These are phyloP conservation scores for Yamadazyma diospyri DNA, from an alignment of 1,139 yeast genomes.

Conservation along the genomic window DNA sequence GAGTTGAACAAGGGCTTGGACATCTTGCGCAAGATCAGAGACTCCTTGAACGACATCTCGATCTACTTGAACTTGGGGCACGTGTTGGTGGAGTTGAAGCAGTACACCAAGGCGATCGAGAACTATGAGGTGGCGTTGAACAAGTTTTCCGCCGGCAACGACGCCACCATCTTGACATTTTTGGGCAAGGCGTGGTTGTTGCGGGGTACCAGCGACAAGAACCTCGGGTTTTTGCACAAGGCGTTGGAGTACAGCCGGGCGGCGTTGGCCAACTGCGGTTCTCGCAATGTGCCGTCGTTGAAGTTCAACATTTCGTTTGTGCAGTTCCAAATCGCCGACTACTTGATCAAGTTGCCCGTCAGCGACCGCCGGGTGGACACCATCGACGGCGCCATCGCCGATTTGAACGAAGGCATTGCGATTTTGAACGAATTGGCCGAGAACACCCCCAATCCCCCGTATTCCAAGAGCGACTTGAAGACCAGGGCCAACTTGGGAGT, in stretches of 20 bases:
- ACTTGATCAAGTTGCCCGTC: constrained; percentile 60
- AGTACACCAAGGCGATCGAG: constrained; percentile 84
- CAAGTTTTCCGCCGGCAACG: constrained; percentile 61
- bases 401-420: constrained; percentile 61
- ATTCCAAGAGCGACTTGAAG: constrained; percentile 72
- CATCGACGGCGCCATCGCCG: constrained; percentile 54
- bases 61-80: constrained; percentile 87
- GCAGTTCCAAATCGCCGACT: constrained; percentile 85
- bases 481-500: constrained; percentile 84
- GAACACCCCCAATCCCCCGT: constrained; percentile 59
- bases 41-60: constrained; percentile 80
- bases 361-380: constrained; percentile 61
- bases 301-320: constrained; percentile 81
- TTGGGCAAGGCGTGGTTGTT: constrained; percentile 90
- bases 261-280: constrained; percentile 47
- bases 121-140: constrained; percentile 77
- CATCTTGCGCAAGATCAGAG: constrained; percentile 84
- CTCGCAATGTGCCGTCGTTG: constrained; percentile 31
- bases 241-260: constrained; percentile 61
- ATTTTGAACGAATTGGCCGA: constrained; percentile 58
- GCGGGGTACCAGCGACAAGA: constrained; percentile 71
- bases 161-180: constrained; percentile 62
- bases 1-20: constrained; percentile 76
- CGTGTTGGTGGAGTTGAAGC: constrained; percentile 77
- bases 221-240: constrained; percentile 52